Evolutionary conservation across 2,329 filamentous ascomycete genomes (phyloP).

Genomic region (Parascedosporium putredinis): DNA sequence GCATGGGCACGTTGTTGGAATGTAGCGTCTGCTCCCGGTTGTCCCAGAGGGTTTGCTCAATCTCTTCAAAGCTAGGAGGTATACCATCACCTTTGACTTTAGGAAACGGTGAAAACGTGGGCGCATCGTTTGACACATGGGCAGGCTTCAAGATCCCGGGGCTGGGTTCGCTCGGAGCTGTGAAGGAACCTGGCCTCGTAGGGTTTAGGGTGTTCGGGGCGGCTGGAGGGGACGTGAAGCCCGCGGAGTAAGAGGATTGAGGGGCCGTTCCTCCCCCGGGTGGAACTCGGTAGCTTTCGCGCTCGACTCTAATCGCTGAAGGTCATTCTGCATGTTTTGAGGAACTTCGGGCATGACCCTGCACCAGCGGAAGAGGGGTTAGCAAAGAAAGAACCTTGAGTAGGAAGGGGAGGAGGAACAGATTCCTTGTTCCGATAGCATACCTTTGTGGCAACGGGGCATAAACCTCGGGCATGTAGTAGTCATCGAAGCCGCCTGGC

Average conservation of each 20-base stretch:
- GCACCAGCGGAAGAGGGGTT: constrained; percentile 19
- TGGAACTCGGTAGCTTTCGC: constrained; percentile 40
- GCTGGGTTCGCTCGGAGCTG: constrained; percentile 31
- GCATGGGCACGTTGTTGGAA: constrained; percentile 91
- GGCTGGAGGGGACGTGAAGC: not conserved
- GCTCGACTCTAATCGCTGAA: constrained; percentile 83
- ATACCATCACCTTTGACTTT: constrained; percentile 79
- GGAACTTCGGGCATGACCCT: constrained; percentile 94
- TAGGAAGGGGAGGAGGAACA: constrained; percentile 4
- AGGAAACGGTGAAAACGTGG: constrained; percentile 87
- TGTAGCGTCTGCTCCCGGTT: constrained; percentile 76
- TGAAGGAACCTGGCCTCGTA: constrained; percentile 20
- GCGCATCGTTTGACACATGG: constrained; percentile 38
- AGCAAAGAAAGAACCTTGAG: constrained; percentile 8
- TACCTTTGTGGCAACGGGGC: constrained; percentile 49
- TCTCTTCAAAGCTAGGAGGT: constrained; percentile 86
- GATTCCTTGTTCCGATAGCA: constrained; percentile 14
- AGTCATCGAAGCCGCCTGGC: constrained; percentile 47
- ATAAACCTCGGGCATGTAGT: constrained; percentile 50
- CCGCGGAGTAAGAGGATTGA: not conserved
- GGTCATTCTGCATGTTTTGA: constrained; percentile 90
- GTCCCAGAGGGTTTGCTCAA: constrained; percentile 79
- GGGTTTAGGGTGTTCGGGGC: constrained; percentile 14
- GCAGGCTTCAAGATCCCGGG: constrained; percentile 29
- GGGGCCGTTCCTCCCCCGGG: constrained; percentile 9